phyloP scores from a whole-genome alignment of 2,329 filamentous ascomycete species.

The Cladosporium austrohemisphaericum region DNA sequence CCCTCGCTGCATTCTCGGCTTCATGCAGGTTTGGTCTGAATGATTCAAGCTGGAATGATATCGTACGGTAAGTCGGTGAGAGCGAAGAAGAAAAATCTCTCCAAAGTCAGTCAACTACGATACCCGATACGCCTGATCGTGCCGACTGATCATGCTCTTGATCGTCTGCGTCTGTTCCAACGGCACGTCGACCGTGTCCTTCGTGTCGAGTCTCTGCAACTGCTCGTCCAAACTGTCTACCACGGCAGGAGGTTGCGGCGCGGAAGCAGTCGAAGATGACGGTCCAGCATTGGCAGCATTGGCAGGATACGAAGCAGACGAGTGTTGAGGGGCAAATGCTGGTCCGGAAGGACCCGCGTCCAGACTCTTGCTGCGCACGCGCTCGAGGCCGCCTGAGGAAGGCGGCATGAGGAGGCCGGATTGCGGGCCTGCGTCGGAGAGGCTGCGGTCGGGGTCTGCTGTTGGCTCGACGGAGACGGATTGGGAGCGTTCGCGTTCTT shows the following conservation, averaged over 20 bases:
- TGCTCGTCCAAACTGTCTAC: conserved; percentile 3
- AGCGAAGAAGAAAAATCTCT: no score
- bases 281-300: background rate
- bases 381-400: conserved; percentile 5
- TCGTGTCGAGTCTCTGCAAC: conserved; percentile 29
- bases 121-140: conserved; percentile 38
- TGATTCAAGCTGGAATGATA: no score
- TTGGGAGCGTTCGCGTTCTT: conserved; percentile 13
- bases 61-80: no score
- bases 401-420: background rate
- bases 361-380: conserved; percentile 24
- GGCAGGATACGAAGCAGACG: background rate
- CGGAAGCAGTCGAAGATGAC: background rate
- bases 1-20: no score
- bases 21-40: no score
- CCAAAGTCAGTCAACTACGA: no score
- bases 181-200: conserved; percentile 25
- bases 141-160: conserved; percentile 38
- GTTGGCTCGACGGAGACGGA: conserved; percentile 17
- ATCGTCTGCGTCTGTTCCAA: conserved; percentile 32
- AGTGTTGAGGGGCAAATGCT: no score
- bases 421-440: conserved; percentile 27
- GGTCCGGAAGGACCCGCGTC: conserved; percentile 3
- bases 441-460: conserved; percentile 25
- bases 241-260: background rate